phyloP scores from a whole-genome alignment of 345 rosid genomes.

The Salix suchowensis region DNA sequence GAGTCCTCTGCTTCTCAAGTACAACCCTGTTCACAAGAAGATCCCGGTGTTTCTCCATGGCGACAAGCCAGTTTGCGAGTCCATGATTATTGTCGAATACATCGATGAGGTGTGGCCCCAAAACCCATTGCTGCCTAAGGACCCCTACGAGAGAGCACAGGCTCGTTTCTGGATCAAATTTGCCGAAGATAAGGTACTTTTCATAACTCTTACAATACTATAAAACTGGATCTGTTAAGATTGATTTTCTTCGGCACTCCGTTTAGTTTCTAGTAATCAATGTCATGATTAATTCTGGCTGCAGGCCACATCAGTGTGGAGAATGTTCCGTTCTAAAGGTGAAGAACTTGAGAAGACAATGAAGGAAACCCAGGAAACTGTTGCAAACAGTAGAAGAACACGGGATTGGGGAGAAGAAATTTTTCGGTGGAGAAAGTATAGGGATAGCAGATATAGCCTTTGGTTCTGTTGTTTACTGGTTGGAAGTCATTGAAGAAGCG shows the following conservation, averaged over 20 bases:
- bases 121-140: not conserved
- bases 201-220: no score
- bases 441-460: slow-evolving; percentile 1
- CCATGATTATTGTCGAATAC: slow-evolving; percentile 2
- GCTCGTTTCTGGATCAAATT: slow-evolving; percentile 11
- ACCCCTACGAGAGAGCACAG: not conserved
- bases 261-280: not conserved
- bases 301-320: not conserved
- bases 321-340: not conserved
- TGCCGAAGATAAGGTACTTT: not conserved
- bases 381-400: not conserved
- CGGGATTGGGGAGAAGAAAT: not conserved
- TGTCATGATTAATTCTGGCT: not conserved
- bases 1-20: slow-evolving; percentile 3
- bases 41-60: not conserved
- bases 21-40: slow-evolving; percentile 2
- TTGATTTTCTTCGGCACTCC: not conserved
- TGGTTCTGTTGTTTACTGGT: not conserved
- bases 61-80: not conserved
- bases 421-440: not conserved
- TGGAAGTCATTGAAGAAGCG: not conserved
- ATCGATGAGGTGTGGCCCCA: not conserved
- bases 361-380: not conserved
- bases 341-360: not conserved
- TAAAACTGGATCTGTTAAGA: not conserved